Conservation (phyloP, 371 early-diverging fungal species). For the Rhizopus delemar region DNA sequence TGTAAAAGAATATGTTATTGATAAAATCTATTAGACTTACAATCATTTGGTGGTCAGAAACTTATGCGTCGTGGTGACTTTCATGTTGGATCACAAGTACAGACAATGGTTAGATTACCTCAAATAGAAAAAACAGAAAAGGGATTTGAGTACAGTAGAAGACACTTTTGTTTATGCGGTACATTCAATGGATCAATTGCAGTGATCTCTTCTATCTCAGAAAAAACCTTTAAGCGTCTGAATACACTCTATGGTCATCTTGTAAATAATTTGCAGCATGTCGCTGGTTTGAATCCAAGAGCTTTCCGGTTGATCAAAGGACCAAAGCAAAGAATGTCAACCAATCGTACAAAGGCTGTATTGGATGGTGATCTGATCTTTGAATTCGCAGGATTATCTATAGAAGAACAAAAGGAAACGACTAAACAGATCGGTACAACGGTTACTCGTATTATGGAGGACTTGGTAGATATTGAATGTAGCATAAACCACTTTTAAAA, state of each 20-base stretch:
- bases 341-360: conserved; percentile 68
- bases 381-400: conserved; percentile 69
- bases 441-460: conserved; percentile 80
- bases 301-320: conserved; percentile 66
- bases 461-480: conserved; percentile 70
- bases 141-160: conserved; percentile 35
- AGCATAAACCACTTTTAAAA: conserved; percentile 76
- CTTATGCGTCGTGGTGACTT: conserved; percentile 90
- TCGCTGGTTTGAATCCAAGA: conserved; percentile 92
- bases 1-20: background rate
- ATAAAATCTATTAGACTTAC: conserved; percentile 59
- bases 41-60: conserved; percentile 87
- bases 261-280: conserved; percentile 77
- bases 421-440: conserved; percentile 89
- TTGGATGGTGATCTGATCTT: conserved; percentile 88
- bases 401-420: conserved; percentile 76
- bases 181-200: conserved; percentile 70
- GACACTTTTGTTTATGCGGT: conserved; percentile 59
- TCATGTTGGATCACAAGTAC: conserved; percentile 76
- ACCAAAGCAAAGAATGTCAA: conserved; percentile 64
- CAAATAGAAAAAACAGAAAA: conserved; percentile 38
- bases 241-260: conserved; percentile 76
- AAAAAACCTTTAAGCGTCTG: conserved; percentile 87
- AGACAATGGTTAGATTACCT: conserved; percentile 65
- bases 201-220: conserved; percentile 81